A percentile compares a stretch with the other conserved stretches of the same genome.
These are phyloP conservation scores for Ceratocystis albifundus DNA, from an alignment of 2,329 filamentous ascomycete genomes.

Conservation along the genomic window DNA sequence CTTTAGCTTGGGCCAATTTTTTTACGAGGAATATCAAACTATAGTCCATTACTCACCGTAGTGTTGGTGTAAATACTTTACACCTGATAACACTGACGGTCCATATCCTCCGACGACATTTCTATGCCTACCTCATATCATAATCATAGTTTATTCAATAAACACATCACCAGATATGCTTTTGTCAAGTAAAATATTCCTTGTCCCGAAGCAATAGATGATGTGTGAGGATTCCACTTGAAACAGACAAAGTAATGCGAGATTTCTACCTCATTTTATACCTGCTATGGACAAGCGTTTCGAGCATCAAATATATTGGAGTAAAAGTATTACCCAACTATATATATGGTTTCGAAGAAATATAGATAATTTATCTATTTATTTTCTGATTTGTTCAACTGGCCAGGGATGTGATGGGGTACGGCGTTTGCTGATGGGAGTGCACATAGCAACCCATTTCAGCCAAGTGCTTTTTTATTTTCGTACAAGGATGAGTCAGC, in stretches of 20 bases:
- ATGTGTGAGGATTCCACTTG: too few relatives aligned
- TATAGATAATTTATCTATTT: neutral
- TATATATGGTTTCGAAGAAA: too few relatives aligned
- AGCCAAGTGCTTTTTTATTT: too few relatives aligned
- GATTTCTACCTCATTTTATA: too few relatives aligned
- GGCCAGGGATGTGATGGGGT: neutral
- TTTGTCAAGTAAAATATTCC: too few relatives aligned
- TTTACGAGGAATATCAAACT: conserved; percentile 60
- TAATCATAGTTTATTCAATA: neutral
- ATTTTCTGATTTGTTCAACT: neutral
- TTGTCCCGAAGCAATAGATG: too few relatives aligned
- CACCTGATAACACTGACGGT: conserved; percentile 42
- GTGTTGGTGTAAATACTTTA: conserved; percentile 27
- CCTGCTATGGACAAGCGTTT: too few relatives aligned
- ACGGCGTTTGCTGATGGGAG: neutral
- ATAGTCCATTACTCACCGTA: conserved; percentile 56
- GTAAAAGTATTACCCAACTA: too few relatives aligned
- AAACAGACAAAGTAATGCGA: too few relatives aligned
- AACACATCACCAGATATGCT: too few relatives aligned
- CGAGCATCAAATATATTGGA: too few relatives aligned
- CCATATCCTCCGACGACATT: conserved; percentile 58
- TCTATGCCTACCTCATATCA: neutral
- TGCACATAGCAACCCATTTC: neutral
- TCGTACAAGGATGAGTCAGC: neutral
- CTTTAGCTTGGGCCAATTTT: conserved; percentile 73